These are phyloP conservation scores for Cladophialophora yegresii DNA, from an alignment of 2,329 filamentous ascomycete genomes.

Conservation along the genomic window DNA sequence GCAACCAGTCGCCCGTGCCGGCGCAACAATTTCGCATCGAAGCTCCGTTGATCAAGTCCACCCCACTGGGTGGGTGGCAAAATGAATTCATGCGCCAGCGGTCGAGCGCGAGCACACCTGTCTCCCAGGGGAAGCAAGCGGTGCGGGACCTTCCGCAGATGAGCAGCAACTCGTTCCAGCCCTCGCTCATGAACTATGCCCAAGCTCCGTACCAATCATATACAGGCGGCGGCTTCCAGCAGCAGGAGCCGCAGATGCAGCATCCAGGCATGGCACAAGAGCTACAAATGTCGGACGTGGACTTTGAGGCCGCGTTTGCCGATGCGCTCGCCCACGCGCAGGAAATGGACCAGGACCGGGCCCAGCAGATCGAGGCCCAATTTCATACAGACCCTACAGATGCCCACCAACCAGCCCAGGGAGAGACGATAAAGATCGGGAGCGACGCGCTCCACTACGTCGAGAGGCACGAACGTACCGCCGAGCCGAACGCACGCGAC, in stretches of 20 bases:
- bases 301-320: slow-evolving; percentile 35
- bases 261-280: slow-evolving; percentile 32
- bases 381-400: neutral
- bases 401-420: slow-evolving; percentile 18
- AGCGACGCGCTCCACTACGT: slow-evolving; percentile 47
- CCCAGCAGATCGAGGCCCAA: slow-evolving; percentile 6
- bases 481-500: slow-evolving; percentile 45
- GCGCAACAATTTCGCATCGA: slow-evolving; percentile 51
- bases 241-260: slow-evolving; percentile 34
- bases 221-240: neutral
- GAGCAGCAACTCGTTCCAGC: slow-evolving; percentile 22
- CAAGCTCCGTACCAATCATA: slow-evolving; percentile 35
- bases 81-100: slow-evolving; percentile 58
- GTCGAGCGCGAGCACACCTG: slow-evolving; percentile 37
- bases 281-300: slow-evolving; percentile 28
- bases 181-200: slow-evolving; percentile 17
- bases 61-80: slow-evolving; percentile 56
- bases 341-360: slow-evolving; percentile 27
- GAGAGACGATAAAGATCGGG: slow-evolving; percentile 44
- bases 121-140: slow-evolving; percentile 29
- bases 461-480: slow-evolving; percentile 27
- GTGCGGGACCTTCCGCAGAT: slow-evolving; percentile 32
- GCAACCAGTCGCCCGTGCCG: slow-evolving; percentile 48
- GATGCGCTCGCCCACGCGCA: slow-evolving; percentile 33
- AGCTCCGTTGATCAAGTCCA: slow-evolving; percentile 39